These are phyloP conservation scores for Mrakia blollopis DNA, from an alignment of 768 basidiomycete genomes.

Conservation along the genomic window DNA sequence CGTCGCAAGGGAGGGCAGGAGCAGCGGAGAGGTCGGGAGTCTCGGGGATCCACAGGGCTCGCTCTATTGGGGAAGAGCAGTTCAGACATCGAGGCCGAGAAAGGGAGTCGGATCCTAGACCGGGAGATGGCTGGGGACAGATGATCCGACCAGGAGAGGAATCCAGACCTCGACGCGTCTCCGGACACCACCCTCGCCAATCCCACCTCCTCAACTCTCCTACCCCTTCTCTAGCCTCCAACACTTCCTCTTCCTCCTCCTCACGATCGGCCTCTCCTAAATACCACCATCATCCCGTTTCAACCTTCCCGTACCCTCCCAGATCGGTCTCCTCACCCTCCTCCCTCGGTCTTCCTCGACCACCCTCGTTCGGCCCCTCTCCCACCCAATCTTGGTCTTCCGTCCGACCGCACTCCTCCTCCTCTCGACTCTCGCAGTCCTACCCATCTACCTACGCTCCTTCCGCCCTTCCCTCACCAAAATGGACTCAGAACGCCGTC, in stretches of 20 bases:
- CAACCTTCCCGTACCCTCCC: neutral
- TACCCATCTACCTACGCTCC: no score
- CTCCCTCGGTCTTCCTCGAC: neutral
- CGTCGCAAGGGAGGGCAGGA: neutral
- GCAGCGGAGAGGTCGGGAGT: neutral
- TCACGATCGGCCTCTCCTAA: neutral
- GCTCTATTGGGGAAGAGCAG: neutral
- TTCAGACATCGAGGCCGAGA: neutral
- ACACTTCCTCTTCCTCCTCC: neutral
- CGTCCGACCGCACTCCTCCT: neutral
- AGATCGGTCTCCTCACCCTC: neutral
- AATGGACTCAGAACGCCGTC: neutral
- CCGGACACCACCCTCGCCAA: neutral
- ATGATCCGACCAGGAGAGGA: neutral
- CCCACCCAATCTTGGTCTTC: neutral
- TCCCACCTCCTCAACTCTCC: conserved; percentile 6
- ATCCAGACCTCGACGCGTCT: neutral
- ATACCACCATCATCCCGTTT: neutral
- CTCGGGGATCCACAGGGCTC: neutral
- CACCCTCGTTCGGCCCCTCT: neutral
- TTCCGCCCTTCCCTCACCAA: neutral
- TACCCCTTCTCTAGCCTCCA: neutral
- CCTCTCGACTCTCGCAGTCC: neutral
- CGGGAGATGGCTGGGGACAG: neutral
- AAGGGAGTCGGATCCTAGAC: neutral